Percentiles rank a stretch among this genome's conserved stretches.
Conservation (phyloP, 202 grass and related monocot genomes). For the Bolboschoenoplectus hybrid region DNA sequence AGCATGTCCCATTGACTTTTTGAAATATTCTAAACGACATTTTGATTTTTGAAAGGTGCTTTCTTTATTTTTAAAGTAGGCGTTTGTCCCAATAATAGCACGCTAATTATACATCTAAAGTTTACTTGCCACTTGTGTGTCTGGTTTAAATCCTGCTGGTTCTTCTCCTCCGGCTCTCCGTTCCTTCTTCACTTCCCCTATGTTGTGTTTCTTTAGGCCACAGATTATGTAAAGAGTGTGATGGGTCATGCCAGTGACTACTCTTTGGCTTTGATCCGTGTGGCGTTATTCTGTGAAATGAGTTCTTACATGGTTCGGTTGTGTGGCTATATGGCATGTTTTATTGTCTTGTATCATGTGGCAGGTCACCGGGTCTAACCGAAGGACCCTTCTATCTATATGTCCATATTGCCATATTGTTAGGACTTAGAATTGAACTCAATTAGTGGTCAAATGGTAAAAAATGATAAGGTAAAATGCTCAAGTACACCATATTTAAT, state of each 20-base stretch:
- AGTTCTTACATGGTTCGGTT: not conserved
- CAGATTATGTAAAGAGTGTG: not conserved
- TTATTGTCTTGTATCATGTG: not conserved
- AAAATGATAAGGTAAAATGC: not conserved
- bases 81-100: not conserved
- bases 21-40: not conserved
- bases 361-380: not conserved
- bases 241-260: not conserved
- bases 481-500: too few species aligned
- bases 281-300: not conserved
- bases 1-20: slow-evolving; percentile 16
- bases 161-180: not conserved
- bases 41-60: not conserved
- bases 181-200: not conserved
- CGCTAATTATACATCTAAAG: too few species aligned
- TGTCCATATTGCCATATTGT: too few species aligned
- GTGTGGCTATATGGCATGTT: not conserved
- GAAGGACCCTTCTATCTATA: too few species aligned
- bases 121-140: not conserved
- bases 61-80: not conserved
- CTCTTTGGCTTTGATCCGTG: not conserved
- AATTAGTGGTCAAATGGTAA: not conserved
- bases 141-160: not conserved
- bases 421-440: not conserved
- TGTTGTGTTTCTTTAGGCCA: not conserved